Percentiles rank a stretch among this genome's conserved stretches.
Evolutionary conservation across 2,329 filamentous ascomycete genomes (phyloP).

Genomic region (Fusarium avenaceum): DNA sequence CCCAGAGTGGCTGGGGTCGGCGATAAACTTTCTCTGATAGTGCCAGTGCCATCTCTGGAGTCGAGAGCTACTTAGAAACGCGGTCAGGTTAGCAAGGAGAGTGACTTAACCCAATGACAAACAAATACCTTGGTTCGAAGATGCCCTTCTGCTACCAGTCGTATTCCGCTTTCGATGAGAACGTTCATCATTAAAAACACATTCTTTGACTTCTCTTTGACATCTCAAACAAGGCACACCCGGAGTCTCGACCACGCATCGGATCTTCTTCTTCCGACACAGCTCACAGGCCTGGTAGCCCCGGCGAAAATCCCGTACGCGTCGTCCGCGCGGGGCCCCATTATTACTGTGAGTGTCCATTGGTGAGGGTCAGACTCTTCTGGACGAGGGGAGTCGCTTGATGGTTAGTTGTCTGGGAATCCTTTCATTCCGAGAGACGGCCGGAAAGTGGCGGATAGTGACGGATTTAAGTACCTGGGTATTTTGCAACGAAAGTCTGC

Average conservation of each 20-base stretch:
- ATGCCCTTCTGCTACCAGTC: background rate
- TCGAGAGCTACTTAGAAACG: background rate
- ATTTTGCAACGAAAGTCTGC: too few species aligned
- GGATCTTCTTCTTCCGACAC: slow-evolving; percentile 39
- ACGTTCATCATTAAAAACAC: slow-evolving; percentile 26
- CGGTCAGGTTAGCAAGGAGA: background rate
- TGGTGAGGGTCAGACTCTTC: background rate
- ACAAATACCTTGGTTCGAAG: background rate
- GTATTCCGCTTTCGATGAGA: slow-evolving; percentile 5
- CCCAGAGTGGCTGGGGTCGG: background rate
- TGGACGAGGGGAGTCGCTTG: rapidly evolving
- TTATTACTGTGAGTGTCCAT: background rate
- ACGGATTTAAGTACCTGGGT: too few species aligned
- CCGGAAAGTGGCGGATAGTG: slow-evolving; percentile 13
- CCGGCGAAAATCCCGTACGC: slow-evolving; percentile 32
- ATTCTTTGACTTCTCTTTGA: slow-evolving; percentile 24
- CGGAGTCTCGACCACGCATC: slow-evolving; percentile 24
- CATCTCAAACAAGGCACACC: slow-evolving; percentile 29
- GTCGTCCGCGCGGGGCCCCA: slow-evolving; percentile 6
- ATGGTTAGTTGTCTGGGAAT: background rate
- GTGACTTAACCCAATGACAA: background rate
- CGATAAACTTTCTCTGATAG: background rate
- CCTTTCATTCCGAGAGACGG: too few species aligned
- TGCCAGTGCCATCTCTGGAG: background rate
- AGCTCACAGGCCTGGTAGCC: slow-evolving; percentile 36